Percentiles rank a stretch among this genome's conserved stretches.
Evolutionary conservation across 75 land plant genomes (phyloP).

Genomic region (Pseudotsuga menziesii): DNA sequence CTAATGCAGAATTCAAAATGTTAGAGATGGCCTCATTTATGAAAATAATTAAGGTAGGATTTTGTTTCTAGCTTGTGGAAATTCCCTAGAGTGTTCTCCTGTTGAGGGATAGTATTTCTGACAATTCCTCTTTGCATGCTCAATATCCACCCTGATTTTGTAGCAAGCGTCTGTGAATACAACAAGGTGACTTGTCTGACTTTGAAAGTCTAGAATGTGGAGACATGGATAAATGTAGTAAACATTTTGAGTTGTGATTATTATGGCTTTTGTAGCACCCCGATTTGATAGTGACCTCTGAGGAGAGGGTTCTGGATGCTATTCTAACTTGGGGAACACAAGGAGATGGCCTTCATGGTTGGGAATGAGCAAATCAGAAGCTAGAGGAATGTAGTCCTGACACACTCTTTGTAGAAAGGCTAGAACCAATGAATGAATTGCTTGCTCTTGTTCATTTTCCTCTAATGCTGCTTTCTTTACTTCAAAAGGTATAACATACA

Average conservation of each 20-base stretch:
- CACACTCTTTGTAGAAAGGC: constrained; percentile 49
- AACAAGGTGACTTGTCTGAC: constrained; percentile 7
- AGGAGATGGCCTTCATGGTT: constrained; percentile 47
- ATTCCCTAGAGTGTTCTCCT: constrained; percentile 9
- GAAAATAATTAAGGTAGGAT: constrained; percentile 73
- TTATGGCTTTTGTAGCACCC: constrained; percentile 63
- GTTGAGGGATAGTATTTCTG: constrained; percentile 9
- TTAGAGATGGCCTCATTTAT: constrained; percentile 60
- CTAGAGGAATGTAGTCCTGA: constrained; percentile 38
- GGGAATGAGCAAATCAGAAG: constrained; percentile 60
- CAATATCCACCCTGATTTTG: constrained; percentile 8
- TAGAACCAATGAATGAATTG: constrained; percentile 29
- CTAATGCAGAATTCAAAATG: constrained; percentile 54
- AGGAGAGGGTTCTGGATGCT: constrained; percentile 89
- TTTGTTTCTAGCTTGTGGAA: background rate
- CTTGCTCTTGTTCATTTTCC: constrained; percentile 81
- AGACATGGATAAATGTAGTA: constrained; percentile 12
- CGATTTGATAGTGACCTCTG: constrained; percentile 82
- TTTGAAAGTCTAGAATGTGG: constrained; percentile 12
- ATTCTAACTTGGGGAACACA: constrained; percentile 71
- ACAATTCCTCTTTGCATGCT: constrained; percentile 3
- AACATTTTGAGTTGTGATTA: constrained; percentile 13
- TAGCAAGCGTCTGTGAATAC: constrained; percentile 9
- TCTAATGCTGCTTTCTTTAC: constrained; percentile 48
- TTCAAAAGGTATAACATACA: constrained; percentile 58